Conservation (phyloP, 768 basidiomycete species). For the Lyophyllum atratum region DNA sequence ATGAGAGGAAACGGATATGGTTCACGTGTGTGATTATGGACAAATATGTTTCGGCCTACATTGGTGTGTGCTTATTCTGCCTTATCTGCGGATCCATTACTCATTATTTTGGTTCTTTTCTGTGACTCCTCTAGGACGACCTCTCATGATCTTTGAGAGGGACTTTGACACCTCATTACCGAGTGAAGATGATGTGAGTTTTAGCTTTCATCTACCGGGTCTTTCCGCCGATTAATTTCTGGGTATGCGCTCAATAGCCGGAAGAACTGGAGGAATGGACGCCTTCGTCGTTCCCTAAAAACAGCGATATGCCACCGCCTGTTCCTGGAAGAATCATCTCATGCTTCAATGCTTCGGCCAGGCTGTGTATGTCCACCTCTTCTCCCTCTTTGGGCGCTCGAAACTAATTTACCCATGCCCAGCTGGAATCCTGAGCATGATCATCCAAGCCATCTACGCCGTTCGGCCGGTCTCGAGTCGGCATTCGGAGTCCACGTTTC, state of each 20-base stretch:
- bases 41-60: slow-evolving; percentile 78
- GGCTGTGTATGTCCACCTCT: slow-evolving; percentile 55
- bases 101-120: slow-evolving; percentile 3
- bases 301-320: slow-evolving; percentile 27
- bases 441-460: slow-evolving; percentile 73
- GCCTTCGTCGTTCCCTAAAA: slow-evolving; percentile 30
- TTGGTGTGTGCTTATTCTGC: slow-evolving; percentile 44
- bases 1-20: slow-evolving; percentile 76
- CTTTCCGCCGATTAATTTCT: slow-evolving; percentile 1
- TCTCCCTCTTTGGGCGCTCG: background rate
- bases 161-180: slow-evolving; percentile 79
- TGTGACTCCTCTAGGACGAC: slow-evolving; percentile 49
- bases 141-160: slow-evolving; percentile 70
- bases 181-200: slow-evolving; percentile 53
- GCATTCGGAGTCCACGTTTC: slow-evolving; percentile 53
- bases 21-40: slow-evolving; percentile 79
- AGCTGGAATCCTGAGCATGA: slow-evolving; percentile 71
- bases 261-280: slow-evolving; percentile 66
- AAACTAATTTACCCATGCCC: slow-evolving; percentile 10
- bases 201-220: slow-evolving; percentile 11
- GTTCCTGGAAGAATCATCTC: slow-evolving; percentile 58
- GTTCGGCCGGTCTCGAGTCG: slow-evolving; percentile 58
- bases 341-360: slow-evolving; percentile 77
- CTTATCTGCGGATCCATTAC: background rate
- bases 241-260: slow-evolving; percentile 32